Evolutionary conservation across 306 rosid species (phyloP), one percentile per base, ranked within the genome.

Genomic region (Malus sieversii): DNA sequence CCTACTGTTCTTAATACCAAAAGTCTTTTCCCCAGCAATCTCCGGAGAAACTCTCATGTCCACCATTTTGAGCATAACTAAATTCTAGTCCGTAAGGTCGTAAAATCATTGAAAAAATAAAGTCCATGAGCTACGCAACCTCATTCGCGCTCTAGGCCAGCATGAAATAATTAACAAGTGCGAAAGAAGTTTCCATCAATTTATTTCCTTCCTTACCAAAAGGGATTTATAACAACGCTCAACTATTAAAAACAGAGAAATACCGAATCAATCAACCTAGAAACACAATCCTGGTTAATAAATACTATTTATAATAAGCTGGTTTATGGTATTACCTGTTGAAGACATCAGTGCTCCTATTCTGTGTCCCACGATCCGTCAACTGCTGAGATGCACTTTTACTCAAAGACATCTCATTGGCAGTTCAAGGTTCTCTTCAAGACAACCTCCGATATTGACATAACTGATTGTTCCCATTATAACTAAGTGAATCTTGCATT

Each of bases 401-500:
- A 40, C 68, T 65, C 55, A 84, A 76, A 80, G 90, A 87, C 90
- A 83, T 84, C 75, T 79, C 71, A 60, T 51, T 33, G 77, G 76
- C 70, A 75, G 77, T 72, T 72, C 71, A 51, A 75, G 72, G 25
- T 76, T 79, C 76, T 68, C 80, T 60, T 65, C 33, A 67, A 51
- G 66, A 75, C 78, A 75, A 78, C 27, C 77, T 80, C 70, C 60
- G 23, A 38, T 75, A 25, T 77, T 51, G 38, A 33, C 60, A 61
- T 57, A 74, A 38, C 70, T 35, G 68, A 46, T 25, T 33, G 35
- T 79, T 69, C 65, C 78, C 88, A 80, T 82, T 79, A 71, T 48
- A 35, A 52, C 66, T 71, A 70, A 57, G 45, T 22, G 23, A 60
- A 57, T 57, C 46, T 53, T 64, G 83, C 83, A 83, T 77, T 78